Conservation (phyloP, 208 protist genomes). For the Trichomonas vaginalis region DNA sequence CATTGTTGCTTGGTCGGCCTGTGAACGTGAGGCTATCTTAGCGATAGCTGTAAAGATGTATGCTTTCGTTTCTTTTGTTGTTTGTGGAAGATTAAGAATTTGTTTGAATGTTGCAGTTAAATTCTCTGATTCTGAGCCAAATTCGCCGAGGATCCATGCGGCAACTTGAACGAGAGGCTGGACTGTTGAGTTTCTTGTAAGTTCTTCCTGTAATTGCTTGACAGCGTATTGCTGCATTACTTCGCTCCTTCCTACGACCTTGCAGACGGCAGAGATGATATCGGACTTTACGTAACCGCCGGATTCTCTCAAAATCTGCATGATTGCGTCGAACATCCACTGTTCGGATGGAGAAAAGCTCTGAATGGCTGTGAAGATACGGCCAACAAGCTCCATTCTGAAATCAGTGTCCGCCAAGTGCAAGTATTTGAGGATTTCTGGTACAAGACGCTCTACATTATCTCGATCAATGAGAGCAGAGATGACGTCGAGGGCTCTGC, state of each 20-base stretch:
- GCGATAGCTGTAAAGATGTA: not conserved
- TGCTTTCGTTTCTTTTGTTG: not conserved
- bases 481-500: not conserved
- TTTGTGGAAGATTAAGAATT: not conserved
- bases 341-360: not conserved
- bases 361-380: not conserved
- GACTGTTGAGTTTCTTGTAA: not conserved
- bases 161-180: slow-evolving; percentile 1
- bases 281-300: not conserved
- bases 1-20: not conserved
- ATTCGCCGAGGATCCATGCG: not conserved
- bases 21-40: not conserved
- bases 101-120: not conserved
- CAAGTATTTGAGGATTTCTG: not conserved
- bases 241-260: not conserved
- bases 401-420: not conserved
- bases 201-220: not conserved
- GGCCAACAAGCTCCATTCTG: not conserved
- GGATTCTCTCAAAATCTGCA: not conserved
- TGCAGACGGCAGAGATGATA: not conserved
- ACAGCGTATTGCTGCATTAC: not conserved
- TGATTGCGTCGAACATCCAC: not conserved
- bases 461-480: not conserved
- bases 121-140: not conserved
- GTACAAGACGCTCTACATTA: not conserved